Conservation (phyloP, 2,329 filamentous ascomycete species). For the Mariannaea elegans region DNA sequence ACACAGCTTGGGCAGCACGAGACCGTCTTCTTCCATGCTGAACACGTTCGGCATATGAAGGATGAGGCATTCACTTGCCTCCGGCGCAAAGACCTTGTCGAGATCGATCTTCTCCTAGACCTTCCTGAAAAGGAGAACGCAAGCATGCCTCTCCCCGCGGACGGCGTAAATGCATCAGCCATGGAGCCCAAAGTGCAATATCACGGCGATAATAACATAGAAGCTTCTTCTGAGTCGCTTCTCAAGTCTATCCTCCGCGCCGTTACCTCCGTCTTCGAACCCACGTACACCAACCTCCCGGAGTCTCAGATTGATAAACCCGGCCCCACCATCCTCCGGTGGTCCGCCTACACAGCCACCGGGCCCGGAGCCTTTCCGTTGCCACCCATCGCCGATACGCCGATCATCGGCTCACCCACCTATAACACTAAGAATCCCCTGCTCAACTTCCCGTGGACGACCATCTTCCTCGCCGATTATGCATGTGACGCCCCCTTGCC, state of each 20-base stretch:
- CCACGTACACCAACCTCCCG: conserved; percentile 43
- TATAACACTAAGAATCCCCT: conserved; percentile 49
- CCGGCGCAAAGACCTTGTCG: conserved; percentile 76
- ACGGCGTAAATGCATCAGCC: conserved; percentile 26
- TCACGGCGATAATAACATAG: conserved; percentile 14
- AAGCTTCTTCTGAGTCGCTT: conserved; percentile 50
- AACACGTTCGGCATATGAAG: conserved; percentile 77
- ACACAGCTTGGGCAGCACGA: conserved; percentile 87
- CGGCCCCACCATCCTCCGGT: conserved; percentile 56
- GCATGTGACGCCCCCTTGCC: conserved; percentile 70
- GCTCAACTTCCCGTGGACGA: conserved; percentile 70
- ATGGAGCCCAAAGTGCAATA: conserved; percentile 15
- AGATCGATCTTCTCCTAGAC: conserved; percentile 70
- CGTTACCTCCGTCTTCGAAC: conserved; percentile 55
- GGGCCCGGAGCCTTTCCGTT: conserved; percentile 73
- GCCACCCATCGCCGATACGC: conserved; percentile 69
- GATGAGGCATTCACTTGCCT: conserved; percentile 87
- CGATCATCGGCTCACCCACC: conserved; percentile 52
- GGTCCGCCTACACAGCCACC: conserved; percentile 62
- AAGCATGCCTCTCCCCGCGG: conserved; percentile 30
- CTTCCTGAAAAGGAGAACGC: conserved; percentile 37
- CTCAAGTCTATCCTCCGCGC: conserved; percentile 58
- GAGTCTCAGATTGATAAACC: conserved; percentile 40
- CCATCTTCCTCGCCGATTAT: conserved; percentile 75
- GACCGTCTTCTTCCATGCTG: conserved; percentile 80